Evolutionary conservation across 805 yeast species (phyloP).

Genomic region (Lipomyces sp.): DNA sequence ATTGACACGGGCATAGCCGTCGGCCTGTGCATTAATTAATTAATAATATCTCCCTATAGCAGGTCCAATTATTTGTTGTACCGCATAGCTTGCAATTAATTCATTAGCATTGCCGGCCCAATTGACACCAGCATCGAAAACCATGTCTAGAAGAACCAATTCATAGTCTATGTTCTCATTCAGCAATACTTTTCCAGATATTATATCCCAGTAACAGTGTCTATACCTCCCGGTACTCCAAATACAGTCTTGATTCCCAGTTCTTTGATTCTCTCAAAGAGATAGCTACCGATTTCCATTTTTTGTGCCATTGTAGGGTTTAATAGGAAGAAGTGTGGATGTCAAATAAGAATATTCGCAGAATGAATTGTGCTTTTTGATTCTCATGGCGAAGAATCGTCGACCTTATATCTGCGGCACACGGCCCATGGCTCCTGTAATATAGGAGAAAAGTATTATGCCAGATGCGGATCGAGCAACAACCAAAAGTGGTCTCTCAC

Average conservation of each 20-base stretch:
- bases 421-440: no score
- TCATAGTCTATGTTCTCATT: not conserved
- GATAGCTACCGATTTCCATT: not conserved
- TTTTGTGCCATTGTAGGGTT: not conserved
- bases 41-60: not conserved
- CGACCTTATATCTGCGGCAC: no score
- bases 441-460: no score
- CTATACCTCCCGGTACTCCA: not conserved
- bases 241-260: not conserved
- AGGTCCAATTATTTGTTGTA: no score
- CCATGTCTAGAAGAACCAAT: not conserved
- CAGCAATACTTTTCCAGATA: no score
- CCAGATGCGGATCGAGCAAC: no score
- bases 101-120: not conserved
- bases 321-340: no score
- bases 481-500: no score
- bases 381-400: no score
- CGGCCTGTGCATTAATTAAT: not conserved
- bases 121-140: not conserved
- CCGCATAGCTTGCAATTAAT: constrained; percentile 1
- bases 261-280: not conserved
- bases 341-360: no score
- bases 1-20: not conserved
- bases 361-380: no score
- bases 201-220: not conserved